Conservation (phyloP, 352 stramenopile species). For the Thalassiosira mediterranea region DNA sequence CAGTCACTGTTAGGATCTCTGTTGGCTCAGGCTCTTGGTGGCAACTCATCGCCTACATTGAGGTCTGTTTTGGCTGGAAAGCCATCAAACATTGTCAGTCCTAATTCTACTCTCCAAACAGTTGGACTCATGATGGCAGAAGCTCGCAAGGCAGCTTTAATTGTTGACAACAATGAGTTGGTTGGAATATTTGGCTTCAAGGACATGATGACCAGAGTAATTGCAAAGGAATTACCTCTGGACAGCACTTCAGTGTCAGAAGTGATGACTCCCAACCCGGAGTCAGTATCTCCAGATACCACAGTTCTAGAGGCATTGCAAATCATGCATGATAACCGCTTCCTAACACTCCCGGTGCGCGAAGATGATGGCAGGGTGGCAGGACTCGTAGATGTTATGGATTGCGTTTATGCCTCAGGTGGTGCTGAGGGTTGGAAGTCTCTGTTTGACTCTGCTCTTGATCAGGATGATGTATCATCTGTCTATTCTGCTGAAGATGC, state of each 20-base stretch:
- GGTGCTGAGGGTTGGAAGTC: conserved; percentile 74
- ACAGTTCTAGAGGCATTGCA: conserved; percentile 96
- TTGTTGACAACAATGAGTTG: conserved; percentile 92
- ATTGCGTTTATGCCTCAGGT: conserved; percentile 88
- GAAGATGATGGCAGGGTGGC: conserved; percentile 89
- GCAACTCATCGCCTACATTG: conserved; percentile 68
- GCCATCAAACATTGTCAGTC: conserved; percentile 70
- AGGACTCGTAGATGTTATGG: conserved; percentile 95
- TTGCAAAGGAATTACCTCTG: conserved; percentile 91
- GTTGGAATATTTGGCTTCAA: conserved; percentile 97
- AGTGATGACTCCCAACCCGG: conserved; percentile 97
- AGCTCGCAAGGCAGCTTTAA: conserved; percentile 92
- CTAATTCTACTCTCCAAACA: conserved; percentile 91
- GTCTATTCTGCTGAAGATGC: conserved; percentile 37
- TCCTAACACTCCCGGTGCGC: conserved; percentile 95
- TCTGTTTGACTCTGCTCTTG: conserved; percentile 71
- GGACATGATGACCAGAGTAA: conserved; percentile 95
- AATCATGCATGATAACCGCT: conserved; percentile 98
- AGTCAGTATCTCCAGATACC: conserved; percentile 90
- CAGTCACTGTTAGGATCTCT: conserved; percentile 70
- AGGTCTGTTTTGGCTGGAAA: conserved; percentile 71
- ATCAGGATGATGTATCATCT: conserved; percentile 62
- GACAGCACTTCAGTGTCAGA: conserved; percentile 91
- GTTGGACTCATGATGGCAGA: conserved; percentile 92
- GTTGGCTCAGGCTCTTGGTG: conserved; percentile 72